Evolutionary conservation across 139 green algal species (phyloP).

Genomic region (Chlamydomonas sp.): DNA sequence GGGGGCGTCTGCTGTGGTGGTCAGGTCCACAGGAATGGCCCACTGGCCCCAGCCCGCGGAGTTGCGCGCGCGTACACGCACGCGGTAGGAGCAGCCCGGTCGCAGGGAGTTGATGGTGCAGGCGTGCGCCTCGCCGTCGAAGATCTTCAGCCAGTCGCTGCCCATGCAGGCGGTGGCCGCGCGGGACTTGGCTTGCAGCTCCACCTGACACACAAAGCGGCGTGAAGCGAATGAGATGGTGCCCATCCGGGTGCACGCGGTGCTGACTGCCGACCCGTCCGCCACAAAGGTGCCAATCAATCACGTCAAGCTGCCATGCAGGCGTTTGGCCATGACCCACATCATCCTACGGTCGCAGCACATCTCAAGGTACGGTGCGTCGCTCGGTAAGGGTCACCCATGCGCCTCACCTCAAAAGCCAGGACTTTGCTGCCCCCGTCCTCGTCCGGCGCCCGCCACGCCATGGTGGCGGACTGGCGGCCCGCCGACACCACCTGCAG

Average conservation of each 20-base stretch:
- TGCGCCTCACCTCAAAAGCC: constrained; percentile 42
- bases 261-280: too few species aligned
- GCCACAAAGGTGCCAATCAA: neutral
- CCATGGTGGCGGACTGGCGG: constrained; percentile 61
- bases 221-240: too few species aligned
- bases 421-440: constrained; percentile 66
- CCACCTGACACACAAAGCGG: constrained; percentile 50
- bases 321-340: neutral
- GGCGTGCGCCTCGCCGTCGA: constrained; percentile 55
- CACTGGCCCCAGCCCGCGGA: constrained; percentile 53
- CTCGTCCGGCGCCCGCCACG: constrained; percentile 61
- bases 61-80: constrained; percentile 64
- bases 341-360: neutral
- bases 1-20: constrained; percentile 59
- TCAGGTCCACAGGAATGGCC: constrained; percentile 51
- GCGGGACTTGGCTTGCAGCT: constrained; percentile 69
- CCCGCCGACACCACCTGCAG: constrained; percentile 43
- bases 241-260: too few species aligned
- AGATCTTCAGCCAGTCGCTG: constrained; percentile 71
- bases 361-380: too few species aligned
- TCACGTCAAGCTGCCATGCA: neutral
- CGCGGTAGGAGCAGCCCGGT: constrained; percentile 73
- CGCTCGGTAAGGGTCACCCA: too few species aligned
- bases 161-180: constrained; percentile 57
- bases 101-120: constrained; percentile 72